These are phyloP conservation scores for Torrubiellomyces zombiae DNA, from an alignment of 2,329 filamentous ascomycete genomes.

Conservation along the genomic window DNA sequence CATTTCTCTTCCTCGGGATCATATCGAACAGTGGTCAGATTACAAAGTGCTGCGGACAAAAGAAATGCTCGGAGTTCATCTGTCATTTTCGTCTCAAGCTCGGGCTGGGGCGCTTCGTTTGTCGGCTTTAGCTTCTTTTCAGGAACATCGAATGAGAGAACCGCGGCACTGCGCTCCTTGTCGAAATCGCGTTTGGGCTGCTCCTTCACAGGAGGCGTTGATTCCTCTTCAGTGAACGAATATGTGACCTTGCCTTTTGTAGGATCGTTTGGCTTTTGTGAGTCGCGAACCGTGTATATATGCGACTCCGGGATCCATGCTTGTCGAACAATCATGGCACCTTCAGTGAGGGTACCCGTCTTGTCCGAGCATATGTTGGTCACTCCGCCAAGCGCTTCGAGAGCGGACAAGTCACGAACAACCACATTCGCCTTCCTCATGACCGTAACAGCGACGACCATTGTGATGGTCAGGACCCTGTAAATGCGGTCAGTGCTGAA, in stretches of 20 bases:
- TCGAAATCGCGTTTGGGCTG: slow-evolving; percentile 37
- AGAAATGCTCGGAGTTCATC: slow-evolving; percentile 34
- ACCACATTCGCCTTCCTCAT: slow-evolving; percentile 50
- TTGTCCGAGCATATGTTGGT: slow-evolving; percentile 62
- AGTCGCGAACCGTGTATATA: slow-evolving; percentile 43
- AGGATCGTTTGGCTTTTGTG: slow-evolving; percentile 44
- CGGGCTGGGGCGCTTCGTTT: slow-evolving; percentile 13
- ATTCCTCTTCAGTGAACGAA: slow-evolving; percentile 19
- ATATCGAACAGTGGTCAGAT: slow-evolving; percentile 41
- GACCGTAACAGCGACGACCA: slow-evolving; percentile 47
- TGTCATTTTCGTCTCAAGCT: slow-evolving; percentile 27
- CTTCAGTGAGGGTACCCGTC: slow-evolving; percentile 52
- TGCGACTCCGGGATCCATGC: slow-evolving; percentile 44
- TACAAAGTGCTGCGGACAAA: slow-evolving; percentile 45
- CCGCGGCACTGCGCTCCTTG: slow-evolving; percentile 40
- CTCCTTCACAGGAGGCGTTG: slow-evolving; percentile 13
- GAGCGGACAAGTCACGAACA: slow-evolving; percentile 46
- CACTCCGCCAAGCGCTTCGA: slow-evolving; percentile 54
- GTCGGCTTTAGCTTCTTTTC: slow-evolving; percentile 32
- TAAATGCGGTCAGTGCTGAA: slow-evolving; percentile 7
- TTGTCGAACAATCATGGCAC: slow-evolving; percentile 53
- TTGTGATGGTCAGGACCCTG: slow-evolving; percentile 51
- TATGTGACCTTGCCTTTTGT: slow-evolving; percentile 38
- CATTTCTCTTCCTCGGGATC: slow-evolving; percentile 39
- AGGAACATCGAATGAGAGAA: slow-evolving; percentile 46